Evolutionary conservation across 805 yeast genomes (phyloP).

Genomic region (Cyberlindnera mycetangii): DNA sequence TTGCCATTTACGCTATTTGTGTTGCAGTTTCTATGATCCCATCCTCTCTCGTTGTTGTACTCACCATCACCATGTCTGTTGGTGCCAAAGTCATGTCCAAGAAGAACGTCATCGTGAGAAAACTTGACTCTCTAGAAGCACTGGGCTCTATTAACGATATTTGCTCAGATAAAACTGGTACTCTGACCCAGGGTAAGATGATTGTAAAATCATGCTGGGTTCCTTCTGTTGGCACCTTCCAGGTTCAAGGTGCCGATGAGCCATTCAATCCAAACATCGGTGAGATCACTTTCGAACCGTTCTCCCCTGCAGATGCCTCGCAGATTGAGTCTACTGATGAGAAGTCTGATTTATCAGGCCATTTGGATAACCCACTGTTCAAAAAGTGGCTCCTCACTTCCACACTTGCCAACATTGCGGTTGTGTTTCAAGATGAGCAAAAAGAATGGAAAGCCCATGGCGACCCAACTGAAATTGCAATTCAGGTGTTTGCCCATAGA

Average conservation of each 20-base stretch:
- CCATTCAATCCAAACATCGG: conserved; percentile 67
- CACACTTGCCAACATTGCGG: conserved; percentile 77
- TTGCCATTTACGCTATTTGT: conserved; percentile 86
- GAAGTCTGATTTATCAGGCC: conserved; percentile 1
- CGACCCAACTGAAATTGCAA: conserved; percentile 88
- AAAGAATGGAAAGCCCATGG: conserved; percentile 74
- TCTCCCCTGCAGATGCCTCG: conserved; percentile 22
- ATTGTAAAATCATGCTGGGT: conserved; percentile 67
- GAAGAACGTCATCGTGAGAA: conserved; percentile 70
- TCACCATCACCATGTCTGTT: conserved; percentile 84
- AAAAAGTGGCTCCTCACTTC: conserved; percentile 60
- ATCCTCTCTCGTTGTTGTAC: conserved; percentile 72
- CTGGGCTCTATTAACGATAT: conserved; percentile 76
- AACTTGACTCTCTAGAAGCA: conserved; percentile 74
- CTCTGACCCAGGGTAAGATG: conserved; percentile 80
- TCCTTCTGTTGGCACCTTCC: conserved; percentile 57
- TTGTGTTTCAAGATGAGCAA: conserved; percentile 48
- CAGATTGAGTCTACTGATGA: conserved; percentile 19
- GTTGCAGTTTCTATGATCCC: conserved; percentile 80
- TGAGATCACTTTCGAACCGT: conserved; percentile 26
- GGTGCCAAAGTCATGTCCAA: conserved; percentile 71
- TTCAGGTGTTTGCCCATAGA: conserved; percentile 71
- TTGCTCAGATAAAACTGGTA: conserved; percentile 83
- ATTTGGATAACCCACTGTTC: conserved; percentile 10
- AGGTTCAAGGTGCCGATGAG: conserved; percentile 52